phyloP scores from a whole-genome alignment of 2,329 filamentous ascomycete species.

The Aspergillus vadensis region DNA sequence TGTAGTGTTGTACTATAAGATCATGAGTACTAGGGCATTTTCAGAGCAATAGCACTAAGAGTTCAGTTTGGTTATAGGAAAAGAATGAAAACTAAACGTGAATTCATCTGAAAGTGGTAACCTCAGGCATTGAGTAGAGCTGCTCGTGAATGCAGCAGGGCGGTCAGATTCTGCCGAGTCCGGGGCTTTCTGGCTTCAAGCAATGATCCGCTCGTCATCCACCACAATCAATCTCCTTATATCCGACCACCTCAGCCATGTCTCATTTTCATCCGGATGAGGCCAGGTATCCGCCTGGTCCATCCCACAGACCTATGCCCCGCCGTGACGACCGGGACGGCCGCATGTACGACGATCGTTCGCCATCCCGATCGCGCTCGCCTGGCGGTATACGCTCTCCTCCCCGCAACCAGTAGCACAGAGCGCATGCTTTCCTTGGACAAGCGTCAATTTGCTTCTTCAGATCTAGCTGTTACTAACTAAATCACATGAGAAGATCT shows the following conservation, averaged over 20 bases:
- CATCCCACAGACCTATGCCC: conserved; percentile 28
- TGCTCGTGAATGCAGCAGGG: not conserved
- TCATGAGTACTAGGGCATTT: no score
- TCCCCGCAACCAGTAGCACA: conserved; percentile 48
- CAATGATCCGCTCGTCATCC: conserved; percentile 6
- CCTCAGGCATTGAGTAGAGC: no score
- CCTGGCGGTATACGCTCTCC: conserved; percentile 48
- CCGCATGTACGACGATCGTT: conserved; percentile 51
- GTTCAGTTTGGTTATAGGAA: no score
- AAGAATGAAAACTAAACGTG: no score
- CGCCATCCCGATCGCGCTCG: conserved; percentile 44
- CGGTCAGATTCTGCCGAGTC: conserved; percentile 24
- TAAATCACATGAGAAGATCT: conserved; percentile 38
- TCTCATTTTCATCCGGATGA: conserved; percentile 33
- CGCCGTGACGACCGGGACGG: conserved; percentile 43
- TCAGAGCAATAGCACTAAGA: no score
- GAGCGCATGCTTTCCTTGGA: conserved; percentile 12
- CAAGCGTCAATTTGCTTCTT: conserved; percentile 13
- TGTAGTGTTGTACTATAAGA: no score
- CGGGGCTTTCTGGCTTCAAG: not conserved
- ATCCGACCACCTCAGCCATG: conserved; percentile 23
- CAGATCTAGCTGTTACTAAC: conserved; percentile 42
- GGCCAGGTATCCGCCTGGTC: conserved; percentile 26
- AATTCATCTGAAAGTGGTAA: no score
- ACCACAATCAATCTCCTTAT: conserved; percentile 9